These are phyloP conservation scores for Poteriospumella lacustris DNA, from an alignment of 108 stramenopile genomes.

Conservation along the genomic window DNA sequence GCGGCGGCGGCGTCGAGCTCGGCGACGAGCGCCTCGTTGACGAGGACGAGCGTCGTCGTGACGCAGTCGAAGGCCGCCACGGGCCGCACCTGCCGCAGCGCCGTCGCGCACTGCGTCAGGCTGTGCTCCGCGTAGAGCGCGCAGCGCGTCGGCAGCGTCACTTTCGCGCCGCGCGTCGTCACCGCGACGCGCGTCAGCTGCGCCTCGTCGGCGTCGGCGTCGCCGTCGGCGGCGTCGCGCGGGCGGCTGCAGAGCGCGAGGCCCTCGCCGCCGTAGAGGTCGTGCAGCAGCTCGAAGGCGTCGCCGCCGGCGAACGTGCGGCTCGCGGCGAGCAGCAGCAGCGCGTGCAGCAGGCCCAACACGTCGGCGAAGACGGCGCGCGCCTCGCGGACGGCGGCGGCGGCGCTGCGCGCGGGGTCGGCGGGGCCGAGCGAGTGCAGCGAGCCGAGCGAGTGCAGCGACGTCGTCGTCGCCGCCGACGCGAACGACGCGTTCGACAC, in stretches of 20 bases:
- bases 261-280: constrained; percentile 21
- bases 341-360: neutral
- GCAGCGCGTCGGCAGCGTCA: neutral
- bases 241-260: neutral
- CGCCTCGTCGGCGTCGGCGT: neutral
- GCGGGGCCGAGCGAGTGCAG: too few relatives aligned
- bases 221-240: neutral
- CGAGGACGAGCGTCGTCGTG: neutral
- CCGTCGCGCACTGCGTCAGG: neutral
- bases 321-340: neutral
- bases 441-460: too few relatives aligned
- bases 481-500: too few relatives aligned
- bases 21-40: neutral
- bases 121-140: neutral
- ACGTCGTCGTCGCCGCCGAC: too few relatives aligned
- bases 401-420: too few relatives aligned
- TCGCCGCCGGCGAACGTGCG: constrained; percentile 20
- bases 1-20: neutral
- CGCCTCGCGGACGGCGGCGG: too few relatives aligned
- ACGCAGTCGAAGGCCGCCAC: neutral
- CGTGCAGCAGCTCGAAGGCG: constrained; percentile 1
- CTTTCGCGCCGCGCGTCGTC: neutral
- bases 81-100: neutral
- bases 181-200: neutral
- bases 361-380: too few relatives aligned